Percentiles rank a stretch among this genome's conserved stretches.
Conservation (phyloP, 257 asterid genomes). For the Scutellaria baicalensis region DNA sequence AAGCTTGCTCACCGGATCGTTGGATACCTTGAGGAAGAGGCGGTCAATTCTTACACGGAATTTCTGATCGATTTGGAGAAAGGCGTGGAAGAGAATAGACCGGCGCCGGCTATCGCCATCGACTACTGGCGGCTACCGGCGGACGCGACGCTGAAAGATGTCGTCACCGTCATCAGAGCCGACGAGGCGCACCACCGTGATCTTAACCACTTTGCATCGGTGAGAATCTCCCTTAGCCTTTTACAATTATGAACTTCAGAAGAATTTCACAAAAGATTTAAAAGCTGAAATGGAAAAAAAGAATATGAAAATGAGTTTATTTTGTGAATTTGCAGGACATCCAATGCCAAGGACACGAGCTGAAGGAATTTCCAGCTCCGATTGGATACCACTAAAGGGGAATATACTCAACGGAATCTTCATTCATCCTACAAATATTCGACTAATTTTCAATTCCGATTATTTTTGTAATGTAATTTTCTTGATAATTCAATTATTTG, state of each 20-base stretch:
- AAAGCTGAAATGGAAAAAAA: not conserved
- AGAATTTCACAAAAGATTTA: not conserved
- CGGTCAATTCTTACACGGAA: constrained; percentile 64
- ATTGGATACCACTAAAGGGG: constrained; percentile 36
- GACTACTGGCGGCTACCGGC: constrained; percentile 59
- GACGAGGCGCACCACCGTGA: constrained; percentile 82
- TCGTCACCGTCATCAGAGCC: constrained; percentile 54
- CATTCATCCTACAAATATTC: not conserved
- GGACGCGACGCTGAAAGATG: constrained; percentile 46
- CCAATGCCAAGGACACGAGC: constrained; percentile 45
- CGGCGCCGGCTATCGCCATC: constrained; percentile 67
- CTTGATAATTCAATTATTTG: not conserved
- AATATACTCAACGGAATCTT: not conserved
- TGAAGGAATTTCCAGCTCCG: constrained; percentile 53
- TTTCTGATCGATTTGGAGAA: constrained; percentile 47
- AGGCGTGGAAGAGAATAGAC: constrained; percentile 38
- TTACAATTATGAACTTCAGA: no score
- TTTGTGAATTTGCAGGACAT: constrained; percentile 36
- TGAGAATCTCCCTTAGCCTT: not conserved
- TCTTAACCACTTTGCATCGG: constrained; percentile 65
- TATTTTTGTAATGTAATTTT: not conserved
- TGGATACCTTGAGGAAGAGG: constrained; percentile 68
- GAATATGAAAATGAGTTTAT: not conserved
- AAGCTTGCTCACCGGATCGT: constrained; percentile 50
- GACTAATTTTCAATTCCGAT: not conserved